Conservation (phyloP, 202 grass and related monocot genomes). For the Musa balbisiana region DNA sequence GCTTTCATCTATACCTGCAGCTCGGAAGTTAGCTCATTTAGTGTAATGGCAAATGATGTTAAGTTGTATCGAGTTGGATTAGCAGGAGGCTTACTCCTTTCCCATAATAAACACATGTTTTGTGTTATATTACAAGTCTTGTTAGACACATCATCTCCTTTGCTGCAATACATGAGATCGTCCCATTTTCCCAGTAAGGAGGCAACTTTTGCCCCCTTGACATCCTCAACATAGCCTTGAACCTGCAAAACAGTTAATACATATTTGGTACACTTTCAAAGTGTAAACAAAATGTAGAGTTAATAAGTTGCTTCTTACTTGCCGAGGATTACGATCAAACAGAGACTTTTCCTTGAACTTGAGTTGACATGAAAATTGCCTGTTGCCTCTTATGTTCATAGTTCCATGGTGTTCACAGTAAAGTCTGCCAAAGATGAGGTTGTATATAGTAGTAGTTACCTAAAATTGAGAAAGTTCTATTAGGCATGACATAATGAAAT, state of each 20-base stretch:
- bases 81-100: constrained; percentile 72
- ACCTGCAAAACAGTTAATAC: constrained; percentile 38
- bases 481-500: not conserved
- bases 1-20: constrained; percentile 59
- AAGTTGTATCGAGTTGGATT: constrained; percentile 82
- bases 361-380: constrained; percentile 65
- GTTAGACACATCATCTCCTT: constrained; percentile 41
- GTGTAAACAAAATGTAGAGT: not conserved
- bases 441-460: constrained; percentile 92
- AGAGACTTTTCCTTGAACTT: constrained; percentile 96
- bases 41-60: constrained; percentile 75
- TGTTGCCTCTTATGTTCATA: constrained; percentile 82
- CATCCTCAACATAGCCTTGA: constrained; percentile 73
- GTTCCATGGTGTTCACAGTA: constrained; percentile 91
- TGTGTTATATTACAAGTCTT: constrained; percentile 39
- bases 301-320: constrained; percentile 44
- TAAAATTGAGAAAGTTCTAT: constrained; percentile 32
- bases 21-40: constrained; percentile 73
- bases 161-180: constrained; percentile 50
- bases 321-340: constrained; percentile 76
- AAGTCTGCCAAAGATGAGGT: constrained; percentile 88
- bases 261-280: not conserved
- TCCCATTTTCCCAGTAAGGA: constrained; percentile 87
- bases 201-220: constrained; percentile 43
- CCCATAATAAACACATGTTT: constrained; percentile 57